Base-by-base conservation (phyloP, 2,329 filamentous ascomycete genomes). In the Pseudogymnoascus sp. region DNA sequence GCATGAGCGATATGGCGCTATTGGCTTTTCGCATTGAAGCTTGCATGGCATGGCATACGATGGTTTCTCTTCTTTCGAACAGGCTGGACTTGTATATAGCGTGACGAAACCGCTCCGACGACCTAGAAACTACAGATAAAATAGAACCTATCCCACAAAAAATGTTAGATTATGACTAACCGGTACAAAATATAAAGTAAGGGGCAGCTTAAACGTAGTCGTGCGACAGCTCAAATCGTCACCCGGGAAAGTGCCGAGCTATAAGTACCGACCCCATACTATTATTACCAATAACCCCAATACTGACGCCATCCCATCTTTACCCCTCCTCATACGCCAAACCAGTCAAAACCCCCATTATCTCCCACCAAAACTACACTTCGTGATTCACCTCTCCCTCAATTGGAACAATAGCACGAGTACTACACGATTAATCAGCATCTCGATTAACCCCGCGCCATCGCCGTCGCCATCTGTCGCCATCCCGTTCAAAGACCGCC, bases 1-100 rank as follows among this genome's bases (percentile, higher is more conserved):
- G 29, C 48, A 55, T 55, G 48, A 55, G 15, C 10, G 27, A 33
- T 9, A 17, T 33, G 48, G 48, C 29, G 48, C 29, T 55, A 55
- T 55, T 31, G 48, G 48, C 48, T 33, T 33, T n/a, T 55, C 48
- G 29, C 48, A 55, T 55, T 51, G 48, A 25, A 41, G 42, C 25
- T 29, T 44, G 44, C 44, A 51, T 17, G 5, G 44, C 44, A 51
- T 17, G 5, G 44, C 44, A 51, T 31, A 31, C n/a, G 44, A 31
- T 33, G 44, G 17, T 51, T 55, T 55, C 29, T 33, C n/a, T 55
- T 17, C 48, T 55, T 55, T 55, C 48, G n/a, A 55, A 55, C 48
- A 55, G 48, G 48, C 48, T 55, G 48, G 48, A 55, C 48, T 55
- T 55, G 48, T 33, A 55, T 55, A 55, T 12, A 55, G 48, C 48